phyloP scores from a whole-genome alignment of 2,329 filamentous ascomycete genomes.

The Pseudodiploospora longispora region DNA sequence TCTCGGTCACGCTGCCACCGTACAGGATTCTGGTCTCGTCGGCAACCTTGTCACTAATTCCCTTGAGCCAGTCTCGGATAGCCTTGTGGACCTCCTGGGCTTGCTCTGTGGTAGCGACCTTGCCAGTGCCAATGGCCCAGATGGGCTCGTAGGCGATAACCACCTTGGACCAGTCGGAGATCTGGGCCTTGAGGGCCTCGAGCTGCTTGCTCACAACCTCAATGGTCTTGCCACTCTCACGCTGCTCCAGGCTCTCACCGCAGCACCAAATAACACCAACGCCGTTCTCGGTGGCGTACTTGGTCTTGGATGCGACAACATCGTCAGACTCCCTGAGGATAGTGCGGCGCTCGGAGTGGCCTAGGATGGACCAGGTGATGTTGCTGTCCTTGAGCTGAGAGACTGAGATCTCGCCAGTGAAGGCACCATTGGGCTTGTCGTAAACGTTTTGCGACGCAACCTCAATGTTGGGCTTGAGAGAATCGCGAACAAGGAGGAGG shows the following conservation, averaged over 20 bases:
- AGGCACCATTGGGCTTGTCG: slow-evolving; percentile 94
- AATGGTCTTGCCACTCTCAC: slow-evolving; percentile 78
- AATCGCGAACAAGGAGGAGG: slow-evolving; percentile 77
- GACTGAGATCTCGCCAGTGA: slow-evolving; percentile 93
- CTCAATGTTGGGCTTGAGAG: slow-evolving; percentile 66
- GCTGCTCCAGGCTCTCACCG: slow-evolving; percentile 89
- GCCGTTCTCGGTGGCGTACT: slow-evolving; percentile 80
- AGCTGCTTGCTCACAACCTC: slow-evolving; percentile 81
- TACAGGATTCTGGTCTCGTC: slow-evolving; percentile 92
- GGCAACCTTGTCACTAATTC: slow-evolving; percentile 66
- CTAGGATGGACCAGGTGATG: slow-evolving; percentile 85
- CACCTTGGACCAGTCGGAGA: slow-evolving; percentile 84
- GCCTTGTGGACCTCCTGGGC: slow-evolving; percentile 90
- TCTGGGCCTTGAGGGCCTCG: slow-evolving; percentile 66
- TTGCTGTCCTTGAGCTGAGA: slow-evolving; percentile 82
- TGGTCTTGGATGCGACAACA: slow-evolving; percentile 88
- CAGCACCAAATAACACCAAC: slow-evolving; percentile 93
- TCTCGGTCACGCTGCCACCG: slow-evolving; percentile 92
- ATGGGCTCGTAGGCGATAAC: slow-evolving; percentile 99
- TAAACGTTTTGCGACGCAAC: slow-evolving; percentile 96
- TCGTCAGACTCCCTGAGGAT: slow-evolving; percentile 80
- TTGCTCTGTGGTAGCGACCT: slow-evolving; percentile 81
- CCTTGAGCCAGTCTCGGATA: slow-evolving; percentile 81
- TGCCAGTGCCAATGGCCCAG: slow-evolving; percentile 92
- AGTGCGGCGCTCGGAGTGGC: slow-evolving; percentile 90